Conservation (phyloP, 257 asterid genomes). For the Solanum clarkiae region DNA sequence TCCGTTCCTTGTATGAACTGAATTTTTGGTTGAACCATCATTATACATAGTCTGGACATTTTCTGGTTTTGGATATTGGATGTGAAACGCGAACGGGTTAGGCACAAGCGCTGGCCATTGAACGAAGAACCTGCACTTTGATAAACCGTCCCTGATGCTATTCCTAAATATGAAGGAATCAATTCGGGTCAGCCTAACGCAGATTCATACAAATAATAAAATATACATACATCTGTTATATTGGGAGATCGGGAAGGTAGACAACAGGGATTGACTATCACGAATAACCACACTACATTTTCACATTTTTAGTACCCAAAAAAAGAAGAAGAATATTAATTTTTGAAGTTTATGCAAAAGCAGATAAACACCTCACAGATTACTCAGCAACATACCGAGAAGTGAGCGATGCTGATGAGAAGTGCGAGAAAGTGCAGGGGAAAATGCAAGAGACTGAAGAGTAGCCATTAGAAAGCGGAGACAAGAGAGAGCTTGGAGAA, state of each 20-base stretch:
- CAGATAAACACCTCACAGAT: neutral
- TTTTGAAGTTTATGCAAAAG: neutral
- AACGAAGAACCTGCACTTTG: conserved; percentile 45
- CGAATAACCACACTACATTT: neutral
- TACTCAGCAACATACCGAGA: conserved; percentile 25
- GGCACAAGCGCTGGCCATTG: conserved; percentile 41
- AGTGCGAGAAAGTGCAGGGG: conserved; percentile 39
- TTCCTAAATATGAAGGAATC: conserved; percentile 14
- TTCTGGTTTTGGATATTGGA: conserved; percentile 4
- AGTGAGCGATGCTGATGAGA: conserved; percentile 29
- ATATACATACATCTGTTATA: neutral
- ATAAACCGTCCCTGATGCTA: conserved; percentile 25
- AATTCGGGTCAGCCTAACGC: too few relatives aligned
- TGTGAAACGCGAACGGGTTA: conserved; percentile 21
- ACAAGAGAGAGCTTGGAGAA: conserved; percentile 1
- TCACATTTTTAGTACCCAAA: neutral
- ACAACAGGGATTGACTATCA: too few relatives aligned
- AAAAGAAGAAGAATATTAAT: neutral
- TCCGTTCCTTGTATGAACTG: conserved; percentile 89
- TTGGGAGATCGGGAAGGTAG: neutral
- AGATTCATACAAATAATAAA: too few relatives aligned
- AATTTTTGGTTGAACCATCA: conserved; percentile 73
- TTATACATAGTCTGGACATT: conserved; percentile 16
- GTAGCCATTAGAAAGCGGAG: conserved; percentile 32
- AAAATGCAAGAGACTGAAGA: conserved; percentile 51